Evolutionary conservation across 805 yeast species (phyloP).

Genomic region (Scheffersomyces lignosus): DNA sequence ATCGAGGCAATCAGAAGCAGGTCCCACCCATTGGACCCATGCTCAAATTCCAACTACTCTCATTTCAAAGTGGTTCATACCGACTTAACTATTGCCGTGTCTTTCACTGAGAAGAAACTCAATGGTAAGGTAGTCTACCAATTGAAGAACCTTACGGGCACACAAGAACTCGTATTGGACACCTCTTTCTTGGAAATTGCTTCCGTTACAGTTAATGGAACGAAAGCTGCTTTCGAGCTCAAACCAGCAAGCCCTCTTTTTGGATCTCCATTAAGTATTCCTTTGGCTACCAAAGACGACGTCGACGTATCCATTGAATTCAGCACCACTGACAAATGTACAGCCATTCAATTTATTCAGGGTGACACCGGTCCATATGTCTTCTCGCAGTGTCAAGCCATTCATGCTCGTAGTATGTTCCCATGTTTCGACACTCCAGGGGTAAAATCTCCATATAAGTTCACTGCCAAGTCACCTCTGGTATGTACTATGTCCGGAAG

Average conservation of each 20-base stretch:
- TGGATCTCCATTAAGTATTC: constrained; percentile 55
- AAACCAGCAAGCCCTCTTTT: constrained; percentile 50
- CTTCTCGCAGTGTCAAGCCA: constrained; percentile 90
- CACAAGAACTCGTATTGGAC: constrained; percentile 57
- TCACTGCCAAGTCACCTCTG: constrained; percentile 59
- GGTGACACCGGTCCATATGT: constrained; percentile 70
- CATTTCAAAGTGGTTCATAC: constrained; percentile 54
- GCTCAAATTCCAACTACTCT: constrained; percentile 57
- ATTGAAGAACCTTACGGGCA: constrained; percentile 29
- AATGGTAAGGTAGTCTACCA: constrained; percentile 55
- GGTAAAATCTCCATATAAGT: constrained; percentile 64
- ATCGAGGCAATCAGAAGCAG: constrained; percentile 3
- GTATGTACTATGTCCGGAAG: constrained; percentile 78
- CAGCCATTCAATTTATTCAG: constrained; percentile 86
- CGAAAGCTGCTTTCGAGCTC: constrained; percentile 29
- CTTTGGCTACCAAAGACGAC: constrained; percentile 6
- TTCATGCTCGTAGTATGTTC: constrained; percentile 82
- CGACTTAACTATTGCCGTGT: constrained; percentile 49
- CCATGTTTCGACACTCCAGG: constrained; percentile 94
- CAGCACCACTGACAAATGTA: constrained; percentile 70
- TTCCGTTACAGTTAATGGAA: constrained; percentile 44
- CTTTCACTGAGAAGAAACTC: constrained; percentile 53
- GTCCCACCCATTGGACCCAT: constrained; percentile 23
- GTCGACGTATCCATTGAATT: constrained; percentile 48
- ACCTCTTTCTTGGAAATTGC: constrained; percentile 60